Percentiles rank a stretch among this genome's conserved stretches.
Conservation (phyloP, 768 basidiomycete genomes). For the Porpolomopsis calyptriformis region DNA sequence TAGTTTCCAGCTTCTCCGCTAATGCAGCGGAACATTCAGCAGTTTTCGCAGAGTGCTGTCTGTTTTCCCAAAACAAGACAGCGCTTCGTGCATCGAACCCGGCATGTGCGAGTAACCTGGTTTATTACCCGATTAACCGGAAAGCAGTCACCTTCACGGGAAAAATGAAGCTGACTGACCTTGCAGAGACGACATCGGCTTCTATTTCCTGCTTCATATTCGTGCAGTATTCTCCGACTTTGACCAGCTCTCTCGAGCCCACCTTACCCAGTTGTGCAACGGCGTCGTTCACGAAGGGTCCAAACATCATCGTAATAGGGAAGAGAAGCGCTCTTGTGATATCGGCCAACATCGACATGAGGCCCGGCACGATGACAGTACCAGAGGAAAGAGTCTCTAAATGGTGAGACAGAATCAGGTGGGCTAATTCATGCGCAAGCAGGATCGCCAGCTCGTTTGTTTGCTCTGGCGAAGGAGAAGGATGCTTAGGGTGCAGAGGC, state of each 20-base stretch:
- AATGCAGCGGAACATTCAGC: conserved; percentile 35
- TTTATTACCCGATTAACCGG: conserved; percentile 4
- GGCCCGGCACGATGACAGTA: conserved; percentile 71
- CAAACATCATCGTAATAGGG: conserved; percentile 83
- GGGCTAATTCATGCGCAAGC: conserved; percentile 87
- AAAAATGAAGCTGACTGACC: conserved; percentile 34
- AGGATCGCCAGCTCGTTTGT: conserved; percentile 83
- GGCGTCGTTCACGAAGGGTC: conserved; percentile 93
- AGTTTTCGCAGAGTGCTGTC: conserved; percentile 25
- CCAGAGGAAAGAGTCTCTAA: conserved; percentile 83
- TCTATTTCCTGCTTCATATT: conserved; percentile 82
- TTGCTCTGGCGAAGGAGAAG: conserved; percentile 66
- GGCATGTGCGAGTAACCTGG: conserved; percentile 81
- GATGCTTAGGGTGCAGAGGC: conserved; percentile 26
- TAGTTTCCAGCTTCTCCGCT: conserved; percentile 11
- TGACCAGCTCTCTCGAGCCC: conserved; percentile 64
- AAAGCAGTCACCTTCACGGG: neutral
- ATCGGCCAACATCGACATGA: conserved; percentile 69
- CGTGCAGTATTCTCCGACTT: conserved; percentile 65
- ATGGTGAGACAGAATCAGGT: conserved; percentile 85
- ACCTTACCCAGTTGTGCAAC: conserved; percentile 72
- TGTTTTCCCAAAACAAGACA: conserved; percentile 72
- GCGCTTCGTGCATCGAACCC: conserved; percentile 83
- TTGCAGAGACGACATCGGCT: conserved; percentile 80
- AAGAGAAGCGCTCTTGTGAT: conserved; percentile 70